Conservation (phyloP, 139 green algal species). For the Chlorella sp. region DNA sequence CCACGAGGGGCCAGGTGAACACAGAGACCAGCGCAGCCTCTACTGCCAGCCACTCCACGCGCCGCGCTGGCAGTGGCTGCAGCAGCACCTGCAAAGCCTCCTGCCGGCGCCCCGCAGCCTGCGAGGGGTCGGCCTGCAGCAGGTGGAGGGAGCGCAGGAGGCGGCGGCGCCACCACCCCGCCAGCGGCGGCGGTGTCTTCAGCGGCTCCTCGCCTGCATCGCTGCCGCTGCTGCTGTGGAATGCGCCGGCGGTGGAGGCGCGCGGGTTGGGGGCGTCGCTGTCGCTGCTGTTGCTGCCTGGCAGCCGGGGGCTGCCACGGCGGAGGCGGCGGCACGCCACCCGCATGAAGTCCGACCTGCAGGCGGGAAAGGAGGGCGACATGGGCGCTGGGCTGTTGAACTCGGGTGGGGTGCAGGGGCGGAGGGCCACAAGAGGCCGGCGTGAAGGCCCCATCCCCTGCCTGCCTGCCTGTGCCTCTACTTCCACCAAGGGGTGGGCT, state of each 20-base stretch:
- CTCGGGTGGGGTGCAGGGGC: too few species aligned
- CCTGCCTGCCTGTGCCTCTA: too few species aligned
- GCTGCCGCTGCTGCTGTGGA: background rate
- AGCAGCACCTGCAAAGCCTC: background rate
- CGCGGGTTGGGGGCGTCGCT: background rate
- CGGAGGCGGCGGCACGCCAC: background rate
- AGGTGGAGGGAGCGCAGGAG: background rate
- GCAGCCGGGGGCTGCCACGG: background rate
- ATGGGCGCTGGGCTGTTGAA: too few species aligned
- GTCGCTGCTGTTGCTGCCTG: background rate
- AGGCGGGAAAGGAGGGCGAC: background rate
- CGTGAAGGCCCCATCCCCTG: too few species aligned
- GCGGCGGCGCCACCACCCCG: background rate
- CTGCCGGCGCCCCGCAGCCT: background rate
- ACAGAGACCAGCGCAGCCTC: background rate
- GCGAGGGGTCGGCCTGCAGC: background rate
- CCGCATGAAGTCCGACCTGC: background rate
- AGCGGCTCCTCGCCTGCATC: background rate
- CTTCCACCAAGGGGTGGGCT: background rate
- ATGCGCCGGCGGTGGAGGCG: background rate
- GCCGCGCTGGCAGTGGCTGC: background rate
- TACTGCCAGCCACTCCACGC: background rate
- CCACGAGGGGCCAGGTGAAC: background rate
- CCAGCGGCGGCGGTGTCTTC: background rate
- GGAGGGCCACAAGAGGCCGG: too few species aligned